Conservation (phyloP, 148 eudicot genomes). For the Rhododendron simsii region DNA sequence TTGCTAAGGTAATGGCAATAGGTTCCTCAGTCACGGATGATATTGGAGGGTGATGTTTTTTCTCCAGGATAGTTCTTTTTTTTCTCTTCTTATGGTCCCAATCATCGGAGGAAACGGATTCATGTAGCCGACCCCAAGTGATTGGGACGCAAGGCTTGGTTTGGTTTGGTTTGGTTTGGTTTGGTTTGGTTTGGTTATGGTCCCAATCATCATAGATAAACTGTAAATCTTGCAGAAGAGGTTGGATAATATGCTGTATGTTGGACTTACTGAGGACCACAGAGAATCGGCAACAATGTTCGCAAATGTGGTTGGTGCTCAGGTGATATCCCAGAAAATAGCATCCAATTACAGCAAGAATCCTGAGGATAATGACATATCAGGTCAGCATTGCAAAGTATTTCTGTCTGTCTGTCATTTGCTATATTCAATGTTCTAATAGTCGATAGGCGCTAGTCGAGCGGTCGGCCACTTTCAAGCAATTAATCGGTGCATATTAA, state of each 20-base stretch:
- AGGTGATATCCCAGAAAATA: constrained; percentile 70
- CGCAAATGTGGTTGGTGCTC: constrained; percentile 85
- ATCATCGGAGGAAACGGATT: background rate
- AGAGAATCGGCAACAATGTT: constrained; percentile 80
- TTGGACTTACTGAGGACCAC: constrained; percentile 94
- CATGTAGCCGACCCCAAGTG: no score
- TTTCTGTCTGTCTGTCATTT: background rate
- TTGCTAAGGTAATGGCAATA: constrained; percentile 69
- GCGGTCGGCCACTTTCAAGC: no score
- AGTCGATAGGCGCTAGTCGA: no score
- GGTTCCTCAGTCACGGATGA: background rate
- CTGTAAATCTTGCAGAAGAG: constrained; percentile 66
- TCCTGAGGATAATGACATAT: constrained; percentile 21
- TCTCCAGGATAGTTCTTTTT: background rate
- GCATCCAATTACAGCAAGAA: constrained; percentile 36
- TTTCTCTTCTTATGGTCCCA: constrained; percentile 7
- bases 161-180: no score
- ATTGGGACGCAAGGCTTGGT: no score
- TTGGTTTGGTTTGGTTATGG: background rate
- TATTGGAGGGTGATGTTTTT: background rate
- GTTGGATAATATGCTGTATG: constrained; percentile 86
- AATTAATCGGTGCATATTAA: no score
- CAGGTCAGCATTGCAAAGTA: constrained; percentile 43
- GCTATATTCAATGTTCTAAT: background rate
- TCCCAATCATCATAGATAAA: constrained; percentile 15